Evolutionary conservation across 805 yeast genomes (phyloP), one percentile per base, ranked within the genome.

Genomic region (Cyberlindnera xylosilytica): DNA sequence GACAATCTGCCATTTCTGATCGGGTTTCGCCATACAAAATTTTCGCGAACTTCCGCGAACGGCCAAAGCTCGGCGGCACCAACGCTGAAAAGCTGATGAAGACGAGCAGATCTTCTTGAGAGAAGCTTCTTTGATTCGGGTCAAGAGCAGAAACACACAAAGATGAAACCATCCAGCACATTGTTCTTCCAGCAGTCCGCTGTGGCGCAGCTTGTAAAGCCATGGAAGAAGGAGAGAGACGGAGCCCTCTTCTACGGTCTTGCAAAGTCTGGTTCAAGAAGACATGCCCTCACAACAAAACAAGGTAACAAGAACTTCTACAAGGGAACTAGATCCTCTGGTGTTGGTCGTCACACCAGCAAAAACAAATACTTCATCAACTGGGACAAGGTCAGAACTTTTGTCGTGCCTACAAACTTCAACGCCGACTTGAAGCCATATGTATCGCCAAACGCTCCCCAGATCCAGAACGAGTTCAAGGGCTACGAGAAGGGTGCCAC

Each of bases 321-420:
- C 69, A 93, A 93, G 64, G 99, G 99, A 71, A 93, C 98, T 18
- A 78, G 97, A 45, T 87, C 99, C 5, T 77, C 95, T 3, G 97
- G 97, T 63, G 79, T 88, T 49, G 99, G 99, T 61, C 73, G 71
- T 40, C 79, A 83, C 59, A 84, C 93, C 41, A 70, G 73, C 27
- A 74, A 72, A 47, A 97, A 96, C 41, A 75, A 77, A 18, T 93
- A 88, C 64, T 69, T 77, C 6, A 76, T 93, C 47, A 76, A 87
- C 66, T 91, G 95, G 87, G 64, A 66, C 34, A 88, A 83, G 59
- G 98, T 91, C 23, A 76, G 97, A 56, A 88, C 98, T 0, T 93
- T 82, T 64, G 96, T 87, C 3, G 88, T 81, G 9, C 99, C 99
- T 13, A 53, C 56, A 9, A 56, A 59, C 57, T 61, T 57, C 50